Evolutionary conservation across 139 green algal genomes (phyloP).

Genomic region (Edaphochlamys debaryana): DNA sequence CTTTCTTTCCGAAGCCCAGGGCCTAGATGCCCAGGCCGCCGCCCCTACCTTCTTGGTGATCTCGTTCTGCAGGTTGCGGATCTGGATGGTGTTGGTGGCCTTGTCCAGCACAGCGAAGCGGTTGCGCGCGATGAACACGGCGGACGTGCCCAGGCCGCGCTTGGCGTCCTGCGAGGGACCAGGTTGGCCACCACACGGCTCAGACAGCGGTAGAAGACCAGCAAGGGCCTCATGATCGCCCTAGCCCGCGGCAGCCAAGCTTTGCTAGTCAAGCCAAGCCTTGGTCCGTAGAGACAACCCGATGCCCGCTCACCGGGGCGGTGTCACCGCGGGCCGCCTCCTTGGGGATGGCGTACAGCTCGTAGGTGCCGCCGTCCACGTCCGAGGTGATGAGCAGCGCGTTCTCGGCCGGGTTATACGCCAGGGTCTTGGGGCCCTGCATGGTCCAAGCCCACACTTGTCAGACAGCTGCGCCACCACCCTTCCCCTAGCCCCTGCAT

Average conservation of each 20-base stretch:
- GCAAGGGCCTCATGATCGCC: neutral
- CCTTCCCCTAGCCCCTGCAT: neutral
- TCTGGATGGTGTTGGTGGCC: constrained; percentile 81
- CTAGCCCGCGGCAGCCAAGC: too few relatives aligned
- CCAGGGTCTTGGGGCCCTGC: constrained; percentile 70
- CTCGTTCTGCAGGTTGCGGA: constrained; percentile 98
- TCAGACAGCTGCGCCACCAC: too few relatives aligned
- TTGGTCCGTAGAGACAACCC: too few relatives aligned
- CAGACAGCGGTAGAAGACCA: neutral
- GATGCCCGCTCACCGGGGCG: constrained; percentile 54
- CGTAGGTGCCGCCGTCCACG: constrained; percentile 92
- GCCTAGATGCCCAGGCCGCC: too few relatives aligned
- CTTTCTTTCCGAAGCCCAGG: too few relatives aligned
- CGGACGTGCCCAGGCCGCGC: constrained; percentile 80
- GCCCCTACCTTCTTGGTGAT: constrained; percentile 95
- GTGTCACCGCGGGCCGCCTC: constrained; percentile 73
- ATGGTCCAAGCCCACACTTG: too few relatives aligned
- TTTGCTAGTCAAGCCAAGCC: neutral
- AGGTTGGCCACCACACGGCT: too few relatives aligned
- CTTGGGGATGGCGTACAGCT: constrained; percentile 96
- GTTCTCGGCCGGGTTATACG: constrained; percentile 99
- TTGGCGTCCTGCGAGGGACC: constrained; percentile 78
- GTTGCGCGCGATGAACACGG: constrained; percentile 99
- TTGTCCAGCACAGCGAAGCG: constrained; percentile 98
- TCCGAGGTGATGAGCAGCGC: constrained; percentile 92